Evolutionary conservation across 2,329 filamentous ascomycete species (phyloP).

Genomic region (Hirsutella minnesotensis): DNA sequence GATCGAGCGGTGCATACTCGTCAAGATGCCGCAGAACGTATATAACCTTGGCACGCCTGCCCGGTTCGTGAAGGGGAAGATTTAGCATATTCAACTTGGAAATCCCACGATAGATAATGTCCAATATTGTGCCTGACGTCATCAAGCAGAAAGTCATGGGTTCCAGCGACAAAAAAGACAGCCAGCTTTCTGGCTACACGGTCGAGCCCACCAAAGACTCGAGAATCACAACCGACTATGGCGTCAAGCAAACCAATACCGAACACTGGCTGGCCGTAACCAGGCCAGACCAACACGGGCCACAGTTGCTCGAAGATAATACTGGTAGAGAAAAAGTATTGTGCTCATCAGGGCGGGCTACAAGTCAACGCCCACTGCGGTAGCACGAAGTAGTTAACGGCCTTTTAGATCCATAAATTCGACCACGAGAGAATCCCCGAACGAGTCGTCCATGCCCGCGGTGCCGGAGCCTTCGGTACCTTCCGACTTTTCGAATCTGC

Average conservation of each 20-base stretch:
- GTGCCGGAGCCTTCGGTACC: slow-evolving; percentile 57
- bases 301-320: slow-evolving; percentile 55
- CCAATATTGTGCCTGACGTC: not conserved
- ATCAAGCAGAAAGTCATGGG: slow-evolving; percentile 16
- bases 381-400: slow-evolving; percentile 1
- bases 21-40: no score
- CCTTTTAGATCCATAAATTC: slow-evolving; percentile 55
- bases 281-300: slow-evolving; percentile 51
- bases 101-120: not conserved
- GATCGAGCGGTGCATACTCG: no score
- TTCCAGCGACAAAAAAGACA: slow-evolving; percentile 39
- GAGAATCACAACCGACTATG: slow-evolving; percentile 65
- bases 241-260: slow-evolving; percentile 58
- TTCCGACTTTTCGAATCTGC: slow-evolving; percentile 57
- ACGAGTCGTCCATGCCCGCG: slow-evolving; percentile 58
- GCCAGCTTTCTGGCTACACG: slow-evolving; percentile 47
- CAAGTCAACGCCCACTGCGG: no score
- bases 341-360: no score
- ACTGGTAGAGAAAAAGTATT: slow-evolving; percentile 52
- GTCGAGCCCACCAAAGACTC: slow-evolving; percentile 45
- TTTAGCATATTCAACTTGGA: no score
- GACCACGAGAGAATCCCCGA: slow-evolving; percentile 48
- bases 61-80: no score
- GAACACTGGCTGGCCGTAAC: slow-evolving; percentile 67
- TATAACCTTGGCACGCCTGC: no score